Conservation (phyloP, 108 stramenopile species). For the Nitzschia sp. region DNA sequence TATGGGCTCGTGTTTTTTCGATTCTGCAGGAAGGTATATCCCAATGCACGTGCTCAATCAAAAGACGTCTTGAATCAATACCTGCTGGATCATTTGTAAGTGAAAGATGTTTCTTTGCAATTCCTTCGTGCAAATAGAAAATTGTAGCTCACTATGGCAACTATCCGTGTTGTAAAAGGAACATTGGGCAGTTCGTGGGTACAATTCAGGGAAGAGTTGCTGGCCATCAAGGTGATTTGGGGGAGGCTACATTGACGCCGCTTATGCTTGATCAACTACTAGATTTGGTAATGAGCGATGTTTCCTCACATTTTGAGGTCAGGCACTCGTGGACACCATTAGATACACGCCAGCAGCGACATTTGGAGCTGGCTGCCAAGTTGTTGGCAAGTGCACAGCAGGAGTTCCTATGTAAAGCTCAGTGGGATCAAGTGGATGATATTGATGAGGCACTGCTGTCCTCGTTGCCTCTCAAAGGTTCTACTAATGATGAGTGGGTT, state of each 20-base stretch:
- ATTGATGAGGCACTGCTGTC: slow-evolving; percentile 26
- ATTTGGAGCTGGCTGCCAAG: slow-evolving; percentile 65
- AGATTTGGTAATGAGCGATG: slow-evolving; percentile 35
- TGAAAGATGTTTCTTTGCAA: neutral
- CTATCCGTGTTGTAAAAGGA: slow-evolving; percentile 9
- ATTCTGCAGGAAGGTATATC: slow-evolving; percentile 48
- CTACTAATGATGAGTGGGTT: slow-evolving; percentile 13
- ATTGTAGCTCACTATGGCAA: too few species aligned
- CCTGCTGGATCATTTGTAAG: slow-evolving; percentile 60
- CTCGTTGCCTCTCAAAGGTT: neutral
- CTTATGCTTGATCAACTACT: slow-evolving; percentile 28
- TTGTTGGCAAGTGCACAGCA: slow-evolving; percentile 69
- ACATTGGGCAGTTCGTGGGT: slow-evolving; percentile 44
- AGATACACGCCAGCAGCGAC: slow-evolving; percentile 51
- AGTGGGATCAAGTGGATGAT: slow-evolving; percentile 36
- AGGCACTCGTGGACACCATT: slow-evolving; percentile 30
- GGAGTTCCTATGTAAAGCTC: slow-evolving; percentile 49
- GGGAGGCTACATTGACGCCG: slow-evolving; percentile 42
- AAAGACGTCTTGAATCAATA: slow-evolving; percentile 61
- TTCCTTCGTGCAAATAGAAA: too few species aligned
- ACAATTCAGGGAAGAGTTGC: slow-evolving; percentile 40
- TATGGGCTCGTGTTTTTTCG: slow-evolving; percentile 41
- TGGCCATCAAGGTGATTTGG: slow-evolving; percentile 61
- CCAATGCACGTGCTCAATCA: slow-evolving; percentile 14
- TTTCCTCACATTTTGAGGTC: slow-evolving; percentile 10